Percentiles rank a stretch among this genome's conserved stretches.
Evolutionary conservation across 2,329 filamentous ascomycete genomes (phyloP).

Genomic region (Trichophyton equinum): DNA sequence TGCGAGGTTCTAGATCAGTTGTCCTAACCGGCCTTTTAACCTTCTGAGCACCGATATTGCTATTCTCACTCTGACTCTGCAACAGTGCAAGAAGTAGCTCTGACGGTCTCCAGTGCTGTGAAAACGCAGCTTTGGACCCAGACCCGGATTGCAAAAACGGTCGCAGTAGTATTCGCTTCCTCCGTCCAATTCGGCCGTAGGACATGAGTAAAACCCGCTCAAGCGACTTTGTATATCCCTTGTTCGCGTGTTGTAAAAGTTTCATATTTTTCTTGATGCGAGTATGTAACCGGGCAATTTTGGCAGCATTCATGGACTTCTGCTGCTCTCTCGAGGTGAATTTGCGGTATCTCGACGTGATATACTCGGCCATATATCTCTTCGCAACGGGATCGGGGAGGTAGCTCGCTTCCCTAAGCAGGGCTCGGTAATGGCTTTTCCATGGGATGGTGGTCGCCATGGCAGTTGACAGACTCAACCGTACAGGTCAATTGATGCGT

Average conservation of each 20-base stretch:
- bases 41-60: conserved; percentile 18
- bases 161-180: conserved; percentile 38
- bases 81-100: conserved; percentile 4
- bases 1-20: conserved; percentile 16
- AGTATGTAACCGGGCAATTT: conserved; percentile 14
- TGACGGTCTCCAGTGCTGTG: conserved; percentile 8
- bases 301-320: not conserved
- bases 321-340: conserved; percentile 16
- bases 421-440: conserved; percentile 41
- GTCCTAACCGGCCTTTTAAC: conserved; percentile 7
- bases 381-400: conserved; percentile 46
- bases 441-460: conserved; percentile 16
- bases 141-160: conserved; percentile 11
- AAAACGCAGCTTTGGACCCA: conserved; percentile 8
- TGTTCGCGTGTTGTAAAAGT: conserved; percentile 41
- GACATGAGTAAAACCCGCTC: conserved; percentile 41
- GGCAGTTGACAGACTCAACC: not conserved
- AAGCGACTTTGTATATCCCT: conserved; percentile 41
- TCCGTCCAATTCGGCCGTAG: conserved; percentile 45
- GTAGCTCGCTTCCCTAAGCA: conserved; percentile 48
- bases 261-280: conserved; percentile 29
- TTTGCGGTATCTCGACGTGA: conserved; percentile 38
- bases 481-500: not conserved
- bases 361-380: conserved; percentile 37
- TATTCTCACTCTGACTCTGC: conserved; percentile 9